Percentiles rank a stretch among this genome's conserved stretches.
Evolutionary conservation across 176 grass and related monocot species (phyloP).

Genomic region (Eleusine indica): DNA sequence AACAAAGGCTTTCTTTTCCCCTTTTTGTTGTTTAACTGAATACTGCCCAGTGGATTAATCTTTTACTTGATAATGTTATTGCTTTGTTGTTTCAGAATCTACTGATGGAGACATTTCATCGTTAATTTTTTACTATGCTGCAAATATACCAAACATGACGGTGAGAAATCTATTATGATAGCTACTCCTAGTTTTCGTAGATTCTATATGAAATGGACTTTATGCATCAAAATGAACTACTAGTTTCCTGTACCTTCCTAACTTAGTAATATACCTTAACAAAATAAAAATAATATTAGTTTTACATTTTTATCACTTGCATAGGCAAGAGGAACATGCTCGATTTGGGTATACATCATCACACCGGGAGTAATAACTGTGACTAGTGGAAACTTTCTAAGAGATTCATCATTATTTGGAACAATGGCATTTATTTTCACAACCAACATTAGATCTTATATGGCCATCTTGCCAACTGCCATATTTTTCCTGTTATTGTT

Average conservation of each 20-base stretch:
- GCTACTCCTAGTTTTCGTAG: constrained; percentile 51
- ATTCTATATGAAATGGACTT: constrained; percentile 36
- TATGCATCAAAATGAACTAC: constrained; percentile 5
- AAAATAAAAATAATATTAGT: constrained; percentile 3
- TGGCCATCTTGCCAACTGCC: not conserved
- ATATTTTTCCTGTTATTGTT: not conserved
- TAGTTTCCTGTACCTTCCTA: constrained; percentile 34
- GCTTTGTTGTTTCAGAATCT: constrained; percentile 54
- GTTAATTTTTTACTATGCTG: constrained; percentile 65
- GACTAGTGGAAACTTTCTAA: constrained; percentile 15
- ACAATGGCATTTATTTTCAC: constrained; percentile 27
- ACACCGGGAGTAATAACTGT: not conserved
- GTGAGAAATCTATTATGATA: constrained; percentile 57
- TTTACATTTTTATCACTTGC: not conserved
- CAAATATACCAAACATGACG: constrained; percentile 64
- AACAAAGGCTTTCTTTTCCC: not conserved
- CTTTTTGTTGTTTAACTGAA: constrained; percentile 2
- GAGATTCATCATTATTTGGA: constrained; percentile 7
- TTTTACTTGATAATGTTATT: constrained; percentile 39
- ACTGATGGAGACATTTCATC: constrained; percentile 55
- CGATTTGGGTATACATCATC: not conserved
- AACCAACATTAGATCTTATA: not conserved
- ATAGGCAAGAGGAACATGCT: not conserved
- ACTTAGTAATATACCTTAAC: constrained; percentile 16
- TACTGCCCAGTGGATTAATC: constrained; percentile 25